These are phyloP conservation scores for Ustilago bromivora DNA, from an alignment of 1,284 basidiomycete species.

Conservation along the genomic window DNA sequence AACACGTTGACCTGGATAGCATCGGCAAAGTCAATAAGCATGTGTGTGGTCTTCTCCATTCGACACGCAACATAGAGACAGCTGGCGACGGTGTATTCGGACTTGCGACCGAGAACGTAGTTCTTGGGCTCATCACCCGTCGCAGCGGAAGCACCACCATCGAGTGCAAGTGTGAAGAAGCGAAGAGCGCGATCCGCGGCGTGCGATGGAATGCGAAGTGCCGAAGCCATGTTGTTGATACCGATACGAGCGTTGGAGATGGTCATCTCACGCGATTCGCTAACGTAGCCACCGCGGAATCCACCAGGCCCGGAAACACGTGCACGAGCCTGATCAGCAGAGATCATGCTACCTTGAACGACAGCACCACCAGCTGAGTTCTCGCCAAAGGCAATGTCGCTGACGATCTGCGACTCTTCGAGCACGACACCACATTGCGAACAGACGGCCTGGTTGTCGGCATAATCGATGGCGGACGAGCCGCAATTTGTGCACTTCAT, in stretches of 20 bases:
- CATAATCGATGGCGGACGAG: conserved; percentile 59
- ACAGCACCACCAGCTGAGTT: conserved; percentile 90
- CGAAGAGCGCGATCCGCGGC: conserved; percentile 85
- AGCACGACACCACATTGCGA: conserved; percentile 75
- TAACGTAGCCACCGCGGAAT: conserved; percentile 64
- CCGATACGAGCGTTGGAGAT: conserved; percentile 86
- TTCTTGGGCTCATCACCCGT: conserved; percentile 63
- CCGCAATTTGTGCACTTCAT: conserved; percentile 66
- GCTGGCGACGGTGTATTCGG: conserved; percentile 91
- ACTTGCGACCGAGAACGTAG: conserved; percentile 78
- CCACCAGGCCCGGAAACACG: conserved; percentile 64
- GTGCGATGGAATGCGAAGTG: conserved; percentile 81
- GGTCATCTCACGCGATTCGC: conserved; percentile 79
- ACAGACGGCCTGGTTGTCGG: conserved; percentile 63
- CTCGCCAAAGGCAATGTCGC: conserved; percentile 93
- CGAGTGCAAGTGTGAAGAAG: conserved; percentile 91
- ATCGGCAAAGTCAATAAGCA: conserved; percentile 93
- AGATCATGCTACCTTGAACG: conserved; percentile 95
- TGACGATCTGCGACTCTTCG: conserved; percentile 94
- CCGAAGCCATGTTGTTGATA: conserved; percentile 83
- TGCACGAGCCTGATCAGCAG: conserved; percentile 80
- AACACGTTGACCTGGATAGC: conserved; percentile 86
- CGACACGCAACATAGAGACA: conserved; percentile 95
- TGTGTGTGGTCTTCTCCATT: conserved; percentile 88
- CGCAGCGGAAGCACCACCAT: conserved; percentile 73